phyloP scores from a whole-genome alignment of 257 asterid species.

The Lavandula angustifolia region DNA sequence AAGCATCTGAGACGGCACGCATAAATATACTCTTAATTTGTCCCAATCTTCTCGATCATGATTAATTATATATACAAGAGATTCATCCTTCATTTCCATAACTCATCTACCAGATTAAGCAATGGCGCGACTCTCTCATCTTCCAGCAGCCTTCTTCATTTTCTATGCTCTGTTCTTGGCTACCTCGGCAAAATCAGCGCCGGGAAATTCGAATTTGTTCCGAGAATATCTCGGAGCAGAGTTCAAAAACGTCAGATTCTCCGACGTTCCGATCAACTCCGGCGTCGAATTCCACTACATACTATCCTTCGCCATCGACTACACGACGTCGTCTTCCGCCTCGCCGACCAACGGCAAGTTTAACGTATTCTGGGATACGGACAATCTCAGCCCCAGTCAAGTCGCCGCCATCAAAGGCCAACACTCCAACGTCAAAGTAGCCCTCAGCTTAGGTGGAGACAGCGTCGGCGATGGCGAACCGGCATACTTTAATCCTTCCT shows the following conservation, averaged over 20 bases:
- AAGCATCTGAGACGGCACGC: too few relatives aligned
- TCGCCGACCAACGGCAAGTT: conserved; percentile 67
- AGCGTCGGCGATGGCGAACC: conserved; percentile 39
- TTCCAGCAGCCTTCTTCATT: conserved; percentile 23
- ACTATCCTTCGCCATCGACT: conserved; percentile 82
- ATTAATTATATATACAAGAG: conserved; percentile 9
- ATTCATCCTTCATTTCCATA: neutral
- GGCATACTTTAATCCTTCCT: conserved; percentile 59
- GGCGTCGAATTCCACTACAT: conserved; percentile 80
- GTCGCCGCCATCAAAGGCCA: conserved; percentile 51
- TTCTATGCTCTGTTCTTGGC: conserved; percentile 25
- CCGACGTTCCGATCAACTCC: conserved; percentile 64
- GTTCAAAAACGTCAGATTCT: conserved; percentile 58
- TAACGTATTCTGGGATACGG: conserved; percentile 72
- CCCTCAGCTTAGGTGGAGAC: conserved; percentile 79
- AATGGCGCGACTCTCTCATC: conserved; percentile 26
- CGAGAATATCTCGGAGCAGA: conserved; percentile 81
- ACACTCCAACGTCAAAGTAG: conserved; percentile 61
- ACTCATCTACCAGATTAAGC: neutral
- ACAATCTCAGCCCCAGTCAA: conserved; percentile 52
- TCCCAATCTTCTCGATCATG: neutral
- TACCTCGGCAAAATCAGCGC: conserved; percentile 1
- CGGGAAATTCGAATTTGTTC: conserved; percentile 52
- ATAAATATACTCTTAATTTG: too few relatives aligned
- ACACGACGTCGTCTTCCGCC: conserved; percentile 59